Base-by-base conservation (phyloP, 2,329 filamentous ascomycete genomes). In the Fusarium compactum region DNA sequence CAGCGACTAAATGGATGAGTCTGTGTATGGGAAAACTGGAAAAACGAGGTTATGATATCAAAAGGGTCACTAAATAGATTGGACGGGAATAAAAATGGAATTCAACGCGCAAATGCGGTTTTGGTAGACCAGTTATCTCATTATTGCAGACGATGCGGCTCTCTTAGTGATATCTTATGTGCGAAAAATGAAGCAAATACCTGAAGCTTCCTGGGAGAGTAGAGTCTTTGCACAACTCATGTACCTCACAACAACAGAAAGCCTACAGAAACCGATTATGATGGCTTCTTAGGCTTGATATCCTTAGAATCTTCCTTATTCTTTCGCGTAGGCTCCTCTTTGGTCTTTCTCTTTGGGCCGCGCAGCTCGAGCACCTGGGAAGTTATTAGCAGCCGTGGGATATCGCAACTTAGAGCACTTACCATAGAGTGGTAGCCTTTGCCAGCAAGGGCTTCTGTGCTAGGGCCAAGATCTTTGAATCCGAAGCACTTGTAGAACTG, bases 351-450 rank as follows among this genome's bases (percentile, higher is more conserved):
- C 46, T 64, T 71, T 5, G 74, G 74, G 5, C 74, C 73, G 12
- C 47, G 29, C 14, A 76, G 58, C 27, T 76, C 72, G 44, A 76
- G 72, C 27, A 75, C 72, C 74, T 76, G 15, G 7, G 2, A 7
- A 16, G 30, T 16, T 50, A 43, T 73, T 15, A 71, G 45, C 25
- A 27, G 20, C 24, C 11, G 16, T 32, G 12, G 11, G 10, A 22
- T n/a, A 32, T 38, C 64, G 48, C 5, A 7, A 12, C 11, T 5
- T 10, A 32, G 20, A 32, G 6, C 22, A 40, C 85, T 79, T 78
- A 94, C 92, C 92, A 97, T 90, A 78, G 96, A 90, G 72, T 89
- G 85, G 94, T 94, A 97, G 20, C 89, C 90, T 32, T 93, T 92
- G 40, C 93, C 93, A 22, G 90, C 92, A 80, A 94, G 94, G 62